Conservation (phyloP, 371 early-diverging fungal species). For the Mucor plumbeus region DNA sequence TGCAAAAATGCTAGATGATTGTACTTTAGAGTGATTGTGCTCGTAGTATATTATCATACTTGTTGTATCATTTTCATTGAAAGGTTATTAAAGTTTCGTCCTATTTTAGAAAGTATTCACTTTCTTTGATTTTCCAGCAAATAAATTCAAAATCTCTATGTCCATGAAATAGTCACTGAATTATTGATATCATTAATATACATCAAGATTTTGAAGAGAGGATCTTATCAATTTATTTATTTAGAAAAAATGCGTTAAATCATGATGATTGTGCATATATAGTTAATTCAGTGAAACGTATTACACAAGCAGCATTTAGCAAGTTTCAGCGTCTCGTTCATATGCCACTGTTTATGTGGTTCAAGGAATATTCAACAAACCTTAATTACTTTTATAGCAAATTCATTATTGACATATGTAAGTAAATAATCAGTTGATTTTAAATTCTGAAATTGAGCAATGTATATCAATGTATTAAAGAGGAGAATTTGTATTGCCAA, state of each 20-base stretch:
- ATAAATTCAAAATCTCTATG: too few relatives aligned
- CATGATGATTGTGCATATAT: neutral
- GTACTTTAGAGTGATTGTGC: too few relatives aligned
- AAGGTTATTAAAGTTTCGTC: too few relatives aligned
- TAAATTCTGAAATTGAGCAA: neutral
- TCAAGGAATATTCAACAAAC: neutral
- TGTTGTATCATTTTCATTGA: too few relatives aligned
- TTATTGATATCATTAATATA: too few relatives aligned
- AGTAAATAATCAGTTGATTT: neutral
- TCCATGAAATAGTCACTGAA: too few relatives aligned
- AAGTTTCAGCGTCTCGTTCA: too few relatives aligned
- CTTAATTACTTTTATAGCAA: neutral
- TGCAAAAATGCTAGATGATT: too few relatives aligned
- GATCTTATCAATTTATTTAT: neutral
- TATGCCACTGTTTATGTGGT: neutral
- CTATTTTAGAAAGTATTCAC: too few relatives aligned
- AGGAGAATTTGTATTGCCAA: neutral
- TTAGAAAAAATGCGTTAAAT: neutral
- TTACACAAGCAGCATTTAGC: neutral
- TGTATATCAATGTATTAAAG: neutral
- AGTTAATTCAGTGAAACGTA: neutral
- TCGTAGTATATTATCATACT: too few relatives aligned
- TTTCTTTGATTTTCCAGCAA: too few relatives aligned
- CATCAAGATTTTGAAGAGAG: neutral
- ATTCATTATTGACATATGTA: neutral